Evolutionary conservation across 139 green algal genomes (phyloP).

Genomic region (Tetradesmus obliquus): DNA sequence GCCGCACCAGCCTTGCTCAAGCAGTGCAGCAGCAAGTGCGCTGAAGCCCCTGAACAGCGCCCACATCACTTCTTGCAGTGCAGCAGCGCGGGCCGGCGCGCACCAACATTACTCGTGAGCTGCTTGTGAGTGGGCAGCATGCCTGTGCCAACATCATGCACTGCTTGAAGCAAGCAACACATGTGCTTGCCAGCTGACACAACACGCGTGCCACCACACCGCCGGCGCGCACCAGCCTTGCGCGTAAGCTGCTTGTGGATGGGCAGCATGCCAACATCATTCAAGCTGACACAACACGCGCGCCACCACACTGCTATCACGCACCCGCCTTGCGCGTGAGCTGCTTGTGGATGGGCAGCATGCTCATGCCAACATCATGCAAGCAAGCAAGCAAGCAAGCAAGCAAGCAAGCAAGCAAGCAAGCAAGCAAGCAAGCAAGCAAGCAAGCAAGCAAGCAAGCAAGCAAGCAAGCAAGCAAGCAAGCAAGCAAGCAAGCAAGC

Average conservation of each 20-base stretch:
- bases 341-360: slow-evolving; percentile 72
- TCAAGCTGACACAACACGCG: slow-evolving; percentile 44
- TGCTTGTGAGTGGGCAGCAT: slow-evolving; percentile 75
- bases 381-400: slow-evolving; percentile 55
- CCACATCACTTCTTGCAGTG: too few relatives aligned
- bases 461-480: slow-evolving; percentile 41
- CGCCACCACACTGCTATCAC: neutral
- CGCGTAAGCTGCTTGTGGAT: slow-evolving; percentile 58
- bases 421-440: slow-evolving; percentile 3
- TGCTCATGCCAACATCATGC: slow-evolving; percentile 49
- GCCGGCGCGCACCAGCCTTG: neutral
- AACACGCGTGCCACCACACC: neutral
- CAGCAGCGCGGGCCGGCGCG: neutral
- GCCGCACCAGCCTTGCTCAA: neutral
- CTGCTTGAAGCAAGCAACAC: slow-evolving; percentile 49
- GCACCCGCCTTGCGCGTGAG: neutral
- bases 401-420: neutral
- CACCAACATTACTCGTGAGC: neutral
- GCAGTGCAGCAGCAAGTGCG: slow-evolving; percentile 47
- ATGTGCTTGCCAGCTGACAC: neutral
- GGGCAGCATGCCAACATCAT: slow-evolving; percentile 68
- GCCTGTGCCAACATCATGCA: slow-evolving; percentile 35
- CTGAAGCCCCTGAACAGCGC: too few relatives aligned
- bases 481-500: neutral
- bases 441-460: slow-evolving; percentile 46